Percentiles rank a stretch among this genome's conserved stretches.
phyloP scores from a whole-genome alignment of 148 eudicot genomes.

The Nepenthes mirabilis region DNA sequence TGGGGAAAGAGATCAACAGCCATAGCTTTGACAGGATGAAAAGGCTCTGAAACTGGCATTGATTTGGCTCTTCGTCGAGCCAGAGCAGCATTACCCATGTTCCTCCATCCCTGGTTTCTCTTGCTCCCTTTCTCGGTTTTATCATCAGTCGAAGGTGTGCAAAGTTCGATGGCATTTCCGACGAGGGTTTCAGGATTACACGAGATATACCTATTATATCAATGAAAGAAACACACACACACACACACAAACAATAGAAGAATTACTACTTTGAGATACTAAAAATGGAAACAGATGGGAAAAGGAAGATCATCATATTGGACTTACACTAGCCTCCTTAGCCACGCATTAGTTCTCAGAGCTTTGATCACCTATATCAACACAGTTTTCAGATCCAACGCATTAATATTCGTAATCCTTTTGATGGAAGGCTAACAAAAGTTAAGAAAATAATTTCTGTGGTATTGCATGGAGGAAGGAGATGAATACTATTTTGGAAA shows the following conservation, averaged over 20 bases:
- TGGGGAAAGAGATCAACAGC: conserved; percentile 98
- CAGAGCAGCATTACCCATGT: conserved; percentile 71
- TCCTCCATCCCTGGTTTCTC: conserved; percentile 63
- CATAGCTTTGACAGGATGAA: conserved; percentile 79
- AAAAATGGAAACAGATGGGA: neutral
- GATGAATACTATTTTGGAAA: no score
- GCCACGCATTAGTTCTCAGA: conserved; percentile 67
- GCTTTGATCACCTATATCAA: conserved; percentile 65
- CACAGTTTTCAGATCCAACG: neutral
- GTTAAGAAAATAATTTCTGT: no score
- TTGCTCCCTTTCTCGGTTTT: conserved; percentile 46
- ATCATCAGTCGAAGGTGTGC: conserved; percentile 62
- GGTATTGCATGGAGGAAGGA: no score
- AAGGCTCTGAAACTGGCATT: conserved; percentile 87
- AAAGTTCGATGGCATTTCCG: conserved; percentile 91
- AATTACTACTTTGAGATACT: neutral
- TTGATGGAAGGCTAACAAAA: no score
- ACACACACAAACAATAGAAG: neutral
- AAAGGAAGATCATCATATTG: neutral
- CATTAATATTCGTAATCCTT: neutral
- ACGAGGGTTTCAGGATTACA: conserved; percentile 92
- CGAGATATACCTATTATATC: conserved; percentile 63
- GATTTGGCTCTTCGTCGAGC: conserved; percentile 89
- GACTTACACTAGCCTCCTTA: conserved; percentile 83
- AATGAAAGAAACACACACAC: neutral